Evolutionary conservation across 495 filamentous ascomycete genomes (phyloP).

Genomic region (Rostrohypoxylon terebratum): DNA sequence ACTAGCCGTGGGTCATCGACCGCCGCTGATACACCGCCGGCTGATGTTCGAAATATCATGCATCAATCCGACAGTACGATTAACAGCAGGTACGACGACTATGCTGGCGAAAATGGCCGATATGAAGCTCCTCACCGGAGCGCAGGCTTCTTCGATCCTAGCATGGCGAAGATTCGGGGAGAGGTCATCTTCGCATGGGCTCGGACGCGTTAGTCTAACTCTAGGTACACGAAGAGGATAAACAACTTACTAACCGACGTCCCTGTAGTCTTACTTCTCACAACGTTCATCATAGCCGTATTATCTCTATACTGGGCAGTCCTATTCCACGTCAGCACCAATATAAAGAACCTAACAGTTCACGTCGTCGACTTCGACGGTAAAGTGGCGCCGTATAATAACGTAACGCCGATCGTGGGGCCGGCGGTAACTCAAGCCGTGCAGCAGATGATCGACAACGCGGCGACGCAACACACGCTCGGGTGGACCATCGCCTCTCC

Average conservation of each 20-base stretch:
- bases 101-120: constrained; percentile 28
- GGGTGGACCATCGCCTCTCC: constrained; percentile 65
- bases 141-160: constrained; percentile 65
- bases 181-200: constrained; percentile 58
- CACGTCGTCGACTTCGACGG: constrained; percentile 76
- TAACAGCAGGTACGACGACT: constrained; percentile 11
- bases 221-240: background rate
- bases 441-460: constrained; percentile 48
- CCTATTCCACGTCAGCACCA: constrained; percentile 63
- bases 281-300: constrained; percentile 64
- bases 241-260: constrained; percentile 13
- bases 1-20: background rate
- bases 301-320: constrained; percentile 73
- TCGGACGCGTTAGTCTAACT: constrained; percentile 53
- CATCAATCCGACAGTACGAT: constrained; percentile 32
- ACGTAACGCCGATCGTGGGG: constrained; percentile 65
- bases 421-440: constrained; percentile 63
- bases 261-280: constrained; percentile 64
- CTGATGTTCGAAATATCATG: background rate
- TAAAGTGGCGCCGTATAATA: constrained; percentile 63
- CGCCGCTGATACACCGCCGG: background rate
- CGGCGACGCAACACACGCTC: constrained; percentile 50
- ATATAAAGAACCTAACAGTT: constrained; percentile 62
- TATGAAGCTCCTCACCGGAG: constrained; percentile 51
- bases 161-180: constrained; percentile 60